A percentile compares a stretch with the other conserved stretches of the same genome.
Conservation (phyloP, 768 basidiomycete species). For the Calocera cornea region DNA sequence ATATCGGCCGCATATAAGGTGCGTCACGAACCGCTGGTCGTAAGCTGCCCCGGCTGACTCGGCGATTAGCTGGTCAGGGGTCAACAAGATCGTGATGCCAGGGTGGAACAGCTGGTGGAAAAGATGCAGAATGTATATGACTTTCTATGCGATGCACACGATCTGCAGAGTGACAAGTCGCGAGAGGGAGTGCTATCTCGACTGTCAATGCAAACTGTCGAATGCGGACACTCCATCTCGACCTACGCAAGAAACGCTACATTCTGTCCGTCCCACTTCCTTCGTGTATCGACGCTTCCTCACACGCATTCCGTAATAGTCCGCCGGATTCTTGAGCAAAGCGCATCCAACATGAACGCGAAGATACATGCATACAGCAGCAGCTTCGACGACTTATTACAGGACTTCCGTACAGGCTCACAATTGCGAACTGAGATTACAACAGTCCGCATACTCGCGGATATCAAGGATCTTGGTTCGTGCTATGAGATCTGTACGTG, state of each 20-base stretch:
- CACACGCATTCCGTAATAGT: neutral
- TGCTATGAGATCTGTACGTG: neutral
- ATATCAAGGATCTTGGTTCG: neutral
- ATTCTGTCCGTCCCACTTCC: neutral
- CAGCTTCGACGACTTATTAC: neutral
- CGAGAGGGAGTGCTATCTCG: neutral
- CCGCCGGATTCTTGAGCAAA: neutral
- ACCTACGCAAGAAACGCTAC: neutral
- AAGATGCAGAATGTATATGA: neutral
- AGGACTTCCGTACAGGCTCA: neutral
- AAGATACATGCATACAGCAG: neutral
- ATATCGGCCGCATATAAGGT: neutral
- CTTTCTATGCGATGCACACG: neutral
- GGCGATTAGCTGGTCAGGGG: neutral
- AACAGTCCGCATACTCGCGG: neutral
- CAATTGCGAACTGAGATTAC: neutral
- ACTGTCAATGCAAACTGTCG: neutral
- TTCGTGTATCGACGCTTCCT: neutral
- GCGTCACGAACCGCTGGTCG: no score
- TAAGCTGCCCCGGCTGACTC: neutral
- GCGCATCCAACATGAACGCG: neutral
- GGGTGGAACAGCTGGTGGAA: constrained; percentile 24
- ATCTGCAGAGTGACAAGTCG: neutral
- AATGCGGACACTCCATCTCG: neutral
- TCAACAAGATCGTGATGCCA: constrained; percentile 17